Evolutionary conservation across 2,329 filamentous ascomycete species (phyloP).

Genomic region (Madurella fahalii): DNA sequence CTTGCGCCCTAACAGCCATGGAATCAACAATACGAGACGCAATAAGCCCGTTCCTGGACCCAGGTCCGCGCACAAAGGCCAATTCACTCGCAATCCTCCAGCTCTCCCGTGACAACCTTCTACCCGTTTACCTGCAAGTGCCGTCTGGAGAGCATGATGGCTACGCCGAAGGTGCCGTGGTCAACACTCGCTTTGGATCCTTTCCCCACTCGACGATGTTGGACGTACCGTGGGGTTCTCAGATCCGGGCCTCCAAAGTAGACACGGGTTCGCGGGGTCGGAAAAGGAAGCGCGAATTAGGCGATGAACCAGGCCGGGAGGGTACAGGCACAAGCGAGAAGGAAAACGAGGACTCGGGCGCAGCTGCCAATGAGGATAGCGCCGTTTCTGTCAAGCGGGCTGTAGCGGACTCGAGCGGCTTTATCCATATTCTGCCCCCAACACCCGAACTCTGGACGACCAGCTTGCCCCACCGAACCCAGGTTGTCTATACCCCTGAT

Average conservation of each 20-base stretch:
- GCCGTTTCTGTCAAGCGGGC: constrained; percentile 41
- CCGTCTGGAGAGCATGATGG: constrained; percentile 62
- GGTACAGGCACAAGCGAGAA: constrained; percentile 33
- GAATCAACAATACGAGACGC: constrained; percentile 6
- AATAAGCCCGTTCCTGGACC: constrained; percentile 73
- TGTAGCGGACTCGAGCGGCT: constrained; percentile 59
- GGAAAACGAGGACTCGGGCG: constrained; percentile 21
- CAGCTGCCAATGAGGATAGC: constrained; percentile 3
- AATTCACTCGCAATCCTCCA: constrained; percentile 77
- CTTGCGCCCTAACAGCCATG: constrained; percentile 8
- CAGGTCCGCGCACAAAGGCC: constrained; percentile 57
- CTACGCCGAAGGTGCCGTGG: constrained; percentile 71
- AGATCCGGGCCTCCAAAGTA: constrained; percentile 83
- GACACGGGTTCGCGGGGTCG: constrained; percentile 86
- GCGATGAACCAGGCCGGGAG: constrained; percentile 35
- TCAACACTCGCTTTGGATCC: constrained; percentile 92
- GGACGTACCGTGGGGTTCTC: constrained; percentile 81
- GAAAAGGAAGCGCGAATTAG: constrained; percentile 52
- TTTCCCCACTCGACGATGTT: constrained; percentile 78
- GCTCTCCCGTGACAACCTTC: constrained; percentile 79
- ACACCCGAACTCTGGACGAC: constrained; percentile 81
- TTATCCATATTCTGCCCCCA: constrained; percentile 73
- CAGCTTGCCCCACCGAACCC: constrained; percentile 74
- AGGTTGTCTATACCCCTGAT: constrained; percentile 83
- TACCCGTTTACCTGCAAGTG: constrained; percentile 67